Evolutionary conservation across 768 basidiomycete genomes (phyloP).

Genomic region (Cantharellus cinnabarinus): DNA sequence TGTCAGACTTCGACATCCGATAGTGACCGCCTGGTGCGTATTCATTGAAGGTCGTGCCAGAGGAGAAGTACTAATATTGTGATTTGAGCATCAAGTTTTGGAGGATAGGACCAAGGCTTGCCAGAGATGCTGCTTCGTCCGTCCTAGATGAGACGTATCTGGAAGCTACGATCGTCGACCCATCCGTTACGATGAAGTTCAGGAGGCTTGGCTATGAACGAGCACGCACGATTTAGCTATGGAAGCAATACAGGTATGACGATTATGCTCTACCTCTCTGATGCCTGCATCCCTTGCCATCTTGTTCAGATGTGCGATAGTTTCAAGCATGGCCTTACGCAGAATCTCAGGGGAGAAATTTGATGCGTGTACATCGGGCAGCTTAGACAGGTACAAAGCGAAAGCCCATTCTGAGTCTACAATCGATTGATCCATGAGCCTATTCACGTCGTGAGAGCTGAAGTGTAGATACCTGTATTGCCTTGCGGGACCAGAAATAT

Average conservation of each 20-base stretch:
- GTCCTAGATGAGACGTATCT: constrained; percentile 83
- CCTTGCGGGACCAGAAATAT: constrained; percentile 77
- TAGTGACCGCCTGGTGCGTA: constrained; percentile 77
- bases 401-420: constrained; percentile 96
- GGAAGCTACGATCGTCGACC: constrained; percentile 80
- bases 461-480: constrained; percentile 49
- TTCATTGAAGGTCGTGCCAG: constrained; percentile 85
- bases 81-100: constrained; percentile 2
- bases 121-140: constrained; percentile 84
- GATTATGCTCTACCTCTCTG: constrained; percentile 32
- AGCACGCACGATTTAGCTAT: not conserved
- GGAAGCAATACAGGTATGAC: not conserved
- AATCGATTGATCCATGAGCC: constrained; percentile 3
- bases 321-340: constrained; percentile 72
- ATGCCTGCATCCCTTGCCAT: constrained; percentile 54
- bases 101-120: constrained; percentile 16
- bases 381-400: constrained; percentile 78
- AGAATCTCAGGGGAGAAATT: constrained; percentile 53
- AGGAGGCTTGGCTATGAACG: constrained; percentile 52
- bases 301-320: constrained; percentile 58
- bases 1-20: constrained; percentile 89
- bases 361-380: constrained; percentile 58
- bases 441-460: not conserved
- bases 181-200: constrained; percentile 96
- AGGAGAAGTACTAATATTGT: constrained; percentile 63